These are phyloP conservation scores for Euphorbia pulcherrima DNA, from an alignment of 345 rosid species.

Conservation along the genomic window DNA sequence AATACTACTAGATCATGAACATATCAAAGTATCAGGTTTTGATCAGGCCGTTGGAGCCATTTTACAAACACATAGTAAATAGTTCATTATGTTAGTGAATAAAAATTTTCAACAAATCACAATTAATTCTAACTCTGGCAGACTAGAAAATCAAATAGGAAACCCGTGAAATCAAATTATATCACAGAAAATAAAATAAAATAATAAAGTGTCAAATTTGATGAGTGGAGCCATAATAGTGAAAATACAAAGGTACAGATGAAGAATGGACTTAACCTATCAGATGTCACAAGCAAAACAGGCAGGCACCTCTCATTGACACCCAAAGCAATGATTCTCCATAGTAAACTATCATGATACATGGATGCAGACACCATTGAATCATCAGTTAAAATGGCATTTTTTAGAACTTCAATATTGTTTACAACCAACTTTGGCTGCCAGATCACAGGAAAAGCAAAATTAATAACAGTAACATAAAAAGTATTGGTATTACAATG, in stretches of 20 bases:
- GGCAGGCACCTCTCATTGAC: constrained; percentile 82
- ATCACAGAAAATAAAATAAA: neutral
- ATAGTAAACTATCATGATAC: constrained; percentile 89
- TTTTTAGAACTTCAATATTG: constrained; percentile 79
- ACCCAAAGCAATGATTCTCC: constrained; percentile 83
- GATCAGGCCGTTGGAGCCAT: neutral
- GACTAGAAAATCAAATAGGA: neutral
- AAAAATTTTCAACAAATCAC: neutral
- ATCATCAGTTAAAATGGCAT: constrained; percentile 61
- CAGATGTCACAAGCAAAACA: constrained; percentile 71
- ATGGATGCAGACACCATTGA: constrained; percentile 50
- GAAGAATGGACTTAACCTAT: constrained; percentile 54
- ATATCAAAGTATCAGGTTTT: neutral
- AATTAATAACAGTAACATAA: neutral
- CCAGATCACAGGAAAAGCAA: constrained; percentile 25
- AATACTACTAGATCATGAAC: neutral
- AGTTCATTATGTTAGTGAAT: neutral
- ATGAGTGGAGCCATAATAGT: neutral
- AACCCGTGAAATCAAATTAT: neutral
- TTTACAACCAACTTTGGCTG: constrained; percentile 98
- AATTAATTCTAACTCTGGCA: neutral
- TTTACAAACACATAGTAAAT: neutral
- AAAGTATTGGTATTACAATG: neutral
- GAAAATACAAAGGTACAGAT: constrained; percentile 10
- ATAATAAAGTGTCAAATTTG: neutral